A percentile compares a stretch with the other conserved stretches of the same genome.
phyloP scores from a whole-genome alignment of 2,329 filamentous ascomycete species.

The Venturia pyrina region DNA sequence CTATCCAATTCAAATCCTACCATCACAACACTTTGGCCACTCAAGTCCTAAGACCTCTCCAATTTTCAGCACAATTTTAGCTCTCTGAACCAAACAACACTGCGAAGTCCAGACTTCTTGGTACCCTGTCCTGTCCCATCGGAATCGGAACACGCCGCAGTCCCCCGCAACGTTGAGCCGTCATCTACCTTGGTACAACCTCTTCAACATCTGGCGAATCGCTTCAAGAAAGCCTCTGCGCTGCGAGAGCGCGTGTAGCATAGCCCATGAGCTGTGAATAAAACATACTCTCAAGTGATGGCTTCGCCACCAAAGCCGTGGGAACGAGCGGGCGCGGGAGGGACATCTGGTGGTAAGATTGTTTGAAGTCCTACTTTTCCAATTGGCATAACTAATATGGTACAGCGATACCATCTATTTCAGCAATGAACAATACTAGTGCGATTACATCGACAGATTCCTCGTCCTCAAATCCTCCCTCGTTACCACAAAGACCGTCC shows the following conservation, averaged over 20 bases:
- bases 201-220: not conserved
- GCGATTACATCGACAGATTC: slow-evolving; percentile 33
- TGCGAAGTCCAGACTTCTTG: not conserved
- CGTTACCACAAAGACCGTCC: slow-evolving; percentile 70
- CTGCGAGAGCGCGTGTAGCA: not conserved
- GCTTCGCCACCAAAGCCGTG: slow-evolving; percentile 88
- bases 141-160: not conserved
- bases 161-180: not conserved
- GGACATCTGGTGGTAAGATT: slow-evolving; percentile 16
- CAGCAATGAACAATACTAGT: slow-evolving; percentile 21
- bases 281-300: slow-evolving; percentile 31
- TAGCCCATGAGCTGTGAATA: slow-evolving; percentile 17
- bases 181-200: not conserved
- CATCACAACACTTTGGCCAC: not conserved
- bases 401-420: slow-evolving; percentile 22
- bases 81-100: not conserved
- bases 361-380: not conserved
- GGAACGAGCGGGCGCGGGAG: slow-evolving; percentile 65
- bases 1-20: slow-evolving; percentile 1
- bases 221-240: not conserved
- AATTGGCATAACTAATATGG: slow-evolving; percentile 20
- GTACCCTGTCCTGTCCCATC: not conserved
- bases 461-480: slow-evolving; percentile 40
- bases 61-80: not conserved
- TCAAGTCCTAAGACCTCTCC: not conserved